Evolutionary conservation across 1,284 basidiomycete species (phyloP), one percentile per base, ranked within the genome.

Genomic region (Malassezia furfur): DNA sequence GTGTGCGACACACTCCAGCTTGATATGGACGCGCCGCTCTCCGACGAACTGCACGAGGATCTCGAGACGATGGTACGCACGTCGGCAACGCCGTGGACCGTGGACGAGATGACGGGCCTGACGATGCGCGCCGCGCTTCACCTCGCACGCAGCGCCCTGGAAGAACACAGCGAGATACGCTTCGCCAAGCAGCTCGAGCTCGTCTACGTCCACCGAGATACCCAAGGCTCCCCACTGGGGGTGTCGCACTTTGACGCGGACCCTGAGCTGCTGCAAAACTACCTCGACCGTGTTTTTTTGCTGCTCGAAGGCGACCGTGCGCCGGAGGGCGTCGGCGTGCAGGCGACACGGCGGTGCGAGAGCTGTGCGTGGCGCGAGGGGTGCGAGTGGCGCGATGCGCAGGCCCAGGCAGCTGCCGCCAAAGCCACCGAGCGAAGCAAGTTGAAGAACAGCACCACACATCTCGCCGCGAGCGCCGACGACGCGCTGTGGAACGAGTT

Each of bases 321-420:
- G 9, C 50, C 62, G 0, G 10, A 49, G 8, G 70, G 70, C 1
- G 70, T 73, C 0, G 21, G 22, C 1, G 30, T 60, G 14, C 32
- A 48, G 2, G 57, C 65, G 34, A 61, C 68, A 0, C 45, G 56
- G 14, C 52, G 67, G 2, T 73, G 70, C 35, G 59, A 62, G 54
- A 54, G 50, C 5, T 73, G 70, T 54, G 66, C 64, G 39, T 73
- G 62, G 62, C 54, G 53, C 3, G 54, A 68, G 3, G 65, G 59
- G 0, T 73, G 70, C 45, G 70, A 73, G 51, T 73, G 70, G 70
- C 59, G 70, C 9, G 49, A 40, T 5, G 35, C 47, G 25, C 60
- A 49, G 48, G 64, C 52, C 2, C 34, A 50, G 22, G 54, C 32
- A 17, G 50, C 39, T 0, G 6, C 21, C 11, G 57, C 61, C 25